A percentile compares a stretch with the other conserved stretches of the same genome.
Evolutionary conservation across 2,329 filamentous ascomycete genomes (phyloP).

Genomic region (Trichoderma gracile): DNA sequence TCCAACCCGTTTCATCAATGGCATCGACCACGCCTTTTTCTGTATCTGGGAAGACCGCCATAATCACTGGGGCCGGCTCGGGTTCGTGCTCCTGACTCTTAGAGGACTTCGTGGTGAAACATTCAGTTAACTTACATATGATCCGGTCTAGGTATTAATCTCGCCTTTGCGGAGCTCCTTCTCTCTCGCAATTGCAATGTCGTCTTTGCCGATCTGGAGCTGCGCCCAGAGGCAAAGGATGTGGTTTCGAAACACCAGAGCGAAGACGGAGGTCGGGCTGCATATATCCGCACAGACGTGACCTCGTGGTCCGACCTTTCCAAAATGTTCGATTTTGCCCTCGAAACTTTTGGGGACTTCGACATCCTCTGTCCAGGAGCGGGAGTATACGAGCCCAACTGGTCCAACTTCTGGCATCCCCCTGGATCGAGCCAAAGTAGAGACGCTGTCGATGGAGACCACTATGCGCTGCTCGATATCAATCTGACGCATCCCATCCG

Average conservation of each 20-base stretch:
- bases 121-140: background rate
- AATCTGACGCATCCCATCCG: conserved; percentile 43
- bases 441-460: conserved; percentile 32
- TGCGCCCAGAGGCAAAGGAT: conserved; percentile 21
- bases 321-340: conserved; percentile 17
- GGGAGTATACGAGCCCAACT: conserved; percentile 24
- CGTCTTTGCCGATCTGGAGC: conserved; percentile 23
- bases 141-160: conserved; percentile 43
- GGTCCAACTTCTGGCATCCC: conserved; percentile 29
- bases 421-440: conserved; percentile 37
- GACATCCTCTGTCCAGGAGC: conserved; percentile 25
- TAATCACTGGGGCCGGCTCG: conserved; percentile 33
- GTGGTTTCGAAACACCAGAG: conserved; percentile 10
- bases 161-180: conserved; percentile 47
- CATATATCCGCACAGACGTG: conserved; percentile 19
- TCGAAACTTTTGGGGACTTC: conserved; percentile 14
- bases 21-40: conserved; percentile 28
- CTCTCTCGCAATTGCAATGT: conserved; percentile 33
- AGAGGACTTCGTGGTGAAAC: background rate
- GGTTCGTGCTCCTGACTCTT: conserved; percentile 18
- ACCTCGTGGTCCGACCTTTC: conserved; percentile 23
- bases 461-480: conserved; percentile 41
- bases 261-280: background rate
- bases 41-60: conserved; percentile 32
- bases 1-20: background rate